Conservation (phyloP, 129 eudicot genomes). For the Flaveria linearis region DNA sequence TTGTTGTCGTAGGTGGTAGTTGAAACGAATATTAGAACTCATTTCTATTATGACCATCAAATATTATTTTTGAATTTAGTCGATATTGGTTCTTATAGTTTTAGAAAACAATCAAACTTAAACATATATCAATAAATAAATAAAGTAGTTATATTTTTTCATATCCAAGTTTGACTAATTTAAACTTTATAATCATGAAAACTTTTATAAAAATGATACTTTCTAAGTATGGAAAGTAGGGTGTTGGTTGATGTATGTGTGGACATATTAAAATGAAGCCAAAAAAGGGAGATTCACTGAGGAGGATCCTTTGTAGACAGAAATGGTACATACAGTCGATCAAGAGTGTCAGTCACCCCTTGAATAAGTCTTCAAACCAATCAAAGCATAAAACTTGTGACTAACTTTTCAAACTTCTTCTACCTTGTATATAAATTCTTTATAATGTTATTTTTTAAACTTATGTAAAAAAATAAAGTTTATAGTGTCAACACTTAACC, state of each 20-base stretch:
- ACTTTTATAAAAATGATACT: not conserved
- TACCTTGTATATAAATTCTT: not conserved
- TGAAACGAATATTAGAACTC: no score
- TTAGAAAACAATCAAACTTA: no score
- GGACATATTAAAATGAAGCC: conserved; percentile 44
- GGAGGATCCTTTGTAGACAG: conserved; percentile 39
- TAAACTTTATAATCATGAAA: not conserved
- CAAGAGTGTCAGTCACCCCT: conserved; percentile 39
- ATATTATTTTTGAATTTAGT: no score
- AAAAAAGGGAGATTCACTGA: conserved; percentile 44
- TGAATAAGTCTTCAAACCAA: conserved; percentile 41
- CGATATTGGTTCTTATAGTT: no score
- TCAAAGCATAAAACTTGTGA: conserved; percentile 21
- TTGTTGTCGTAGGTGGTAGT: no score
- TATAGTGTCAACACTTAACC: not conserved
- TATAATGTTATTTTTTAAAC: not conserved
- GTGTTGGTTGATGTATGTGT: not conserved
- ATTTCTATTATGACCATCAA: no score
- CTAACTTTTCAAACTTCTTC: conserved; percentile 19
- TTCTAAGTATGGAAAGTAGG: conserved; percentile 2
- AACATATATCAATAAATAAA: no score
- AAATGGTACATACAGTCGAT: conserved; percentile 41
- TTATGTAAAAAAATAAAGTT: not conserved
- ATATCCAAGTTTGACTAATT: no score
- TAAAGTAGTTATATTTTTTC: no score